phyloP scores from a whole-genome alignment of 805 yeast genomes.

The Candida pseudofarinosa region DNA sequence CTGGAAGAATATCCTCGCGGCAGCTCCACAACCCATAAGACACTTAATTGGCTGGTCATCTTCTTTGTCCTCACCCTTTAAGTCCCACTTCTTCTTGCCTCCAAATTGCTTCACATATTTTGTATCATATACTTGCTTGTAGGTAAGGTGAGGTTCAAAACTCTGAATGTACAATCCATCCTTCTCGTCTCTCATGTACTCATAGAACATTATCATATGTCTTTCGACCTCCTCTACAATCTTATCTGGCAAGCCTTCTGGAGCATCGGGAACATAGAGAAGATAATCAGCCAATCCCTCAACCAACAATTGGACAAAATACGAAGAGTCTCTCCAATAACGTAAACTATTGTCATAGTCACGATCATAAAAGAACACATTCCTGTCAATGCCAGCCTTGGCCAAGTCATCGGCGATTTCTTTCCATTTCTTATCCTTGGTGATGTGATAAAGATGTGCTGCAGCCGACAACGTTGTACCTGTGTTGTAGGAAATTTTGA shows the following conservation, averaged over 20 bases:
- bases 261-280: conserved; percentile 39
- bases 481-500: conserved; percentile 64
- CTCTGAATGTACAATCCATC: conserved; percentile 59
- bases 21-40: conserved; percentile 61
- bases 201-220: conserved; percentile 54
- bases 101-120: conserved; percentile 53
- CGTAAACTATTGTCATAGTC: conserved; percentile 54
- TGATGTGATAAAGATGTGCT: conserved; percentile 45
- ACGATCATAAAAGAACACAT: conserved; percentile 57
- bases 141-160: conserved; percentile 55
- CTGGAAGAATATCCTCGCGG: conserved; percentile 67
- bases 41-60: conserved; percentile 45
- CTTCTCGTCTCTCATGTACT: conserved; percentile 50
- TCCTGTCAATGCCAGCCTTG: conserved; percentile 54
- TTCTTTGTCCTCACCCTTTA: conserved; percentile 50
- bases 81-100: conserved; percentile 46
- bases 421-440: conserved; percentile 50
- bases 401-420: conserved; percentile 46
- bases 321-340: conserved; percentile 62
- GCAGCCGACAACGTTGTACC: conserved; percentile 62
- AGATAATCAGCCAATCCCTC: conserved; percentile 69
- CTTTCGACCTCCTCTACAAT: conserved; percentile 45
- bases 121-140: conserved; percentile 43
- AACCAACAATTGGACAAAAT: conserved; percentile 58
- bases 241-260: conserved; percentile 30